Percentiles rank a stretch among this genome's conserved stretches.
Conservation (phyloP, 805 yeast species). For the Zygosaccharomyces lentus region DNA sequence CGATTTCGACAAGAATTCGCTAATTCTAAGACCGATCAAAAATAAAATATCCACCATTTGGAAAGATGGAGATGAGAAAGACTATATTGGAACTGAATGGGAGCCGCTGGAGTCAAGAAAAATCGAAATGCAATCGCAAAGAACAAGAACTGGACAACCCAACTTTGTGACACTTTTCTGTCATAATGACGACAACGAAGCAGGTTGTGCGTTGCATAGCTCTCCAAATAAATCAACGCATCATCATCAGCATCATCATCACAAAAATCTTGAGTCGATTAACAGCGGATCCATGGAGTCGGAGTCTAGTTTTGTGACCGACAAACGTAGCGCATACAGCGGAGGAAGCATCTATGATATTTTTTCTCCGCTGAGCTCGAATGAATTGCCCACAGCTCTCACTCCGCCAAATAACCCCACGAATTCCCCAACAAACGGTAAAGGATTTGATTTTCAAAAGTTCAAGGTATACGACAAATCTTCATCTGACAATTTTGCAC, state of each 20-base stretch:
- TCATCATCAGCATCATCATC: neutral
- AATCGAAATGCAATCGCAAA: neutral
- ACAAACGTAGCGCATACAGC: neutral
- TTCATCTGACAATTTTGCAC: neutral
- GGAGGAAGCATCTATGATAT: slow-evolving; percentile 5
- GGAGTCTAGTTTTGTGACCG: neutral
- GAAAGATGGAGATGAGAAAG: slow-evolving; percentile 15
- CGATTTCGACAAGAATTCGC: slow-evolving; percentile 5
- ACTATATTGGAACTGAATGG: slow-evolving; percentile 12
- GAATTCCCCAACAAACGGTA: neutral
- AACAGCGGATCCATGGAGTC: neutral
- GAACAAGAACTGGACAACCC: slow-evolving; percentile 5
- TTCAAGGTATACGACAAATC: neutral
- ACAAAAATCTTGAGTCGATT: neutral
- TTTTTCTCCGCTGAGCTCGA: slow-evolving; percentile 13
- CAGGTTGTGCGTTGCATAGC: neutral
- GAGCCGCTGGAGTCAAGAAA: neutral
- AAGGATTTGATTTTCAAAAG: neutral
- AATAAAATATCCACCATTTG: slow-evolving; percentile 18
- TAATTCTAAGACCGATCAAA: slow-evolving; percentile 9
- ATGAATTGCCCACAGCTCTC: slow-evolving; percentile 10
- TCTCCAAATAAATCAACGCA: neutral
- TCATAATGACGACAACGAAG: slow-evolving; percentile 3
- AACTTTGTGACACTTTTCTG: slow-evolving; percentile 12
- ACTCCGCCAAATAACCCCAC: slow-evolving; percentile 10